These are phyloP conservation scores for Plantago major DNA, from an alignment of 257 asterid species.

Conservation along the genomic window DNA sequence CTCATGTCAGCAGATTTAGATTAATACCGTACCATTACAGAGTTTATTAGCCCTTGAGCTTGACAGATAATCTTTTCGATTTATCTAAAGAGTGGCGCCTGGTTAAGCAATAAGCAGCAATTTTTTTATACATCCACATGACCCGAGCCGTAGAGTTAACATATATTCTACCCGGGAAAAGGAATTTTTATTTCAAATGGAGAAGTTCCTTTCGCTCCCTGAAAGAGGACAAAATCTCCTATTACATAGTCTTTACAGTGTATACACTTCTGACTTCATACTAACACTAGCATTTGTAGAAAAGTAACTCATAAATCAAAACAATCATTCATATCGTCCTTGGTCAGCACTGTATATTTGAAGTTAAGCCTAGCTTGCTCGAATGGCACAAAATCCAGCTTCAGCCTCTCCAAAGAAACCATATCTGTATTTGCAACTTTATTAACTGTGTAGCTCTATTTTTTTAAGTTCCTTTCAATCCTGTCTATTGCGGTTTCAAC, in stretches of 20 bases:
- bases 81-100: too few relatives aligned
- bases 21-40: too few relatives aligned
- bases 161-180: too few relatives aligned
- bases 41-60: too few relatives aligned
- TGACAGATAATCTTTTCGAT: too few relatives aligned
- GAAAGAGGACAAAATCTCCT: not conserved
- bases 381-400: conserved; percentile 1
- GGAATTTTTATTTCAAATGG: too few relatives aligned
- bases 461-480: conserved; percentile 52
- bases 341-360: conserved; percentile 7
- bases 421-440: not conserved
- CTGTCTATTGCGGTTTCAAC: conserved; percentile 70
- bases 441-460: conserved; percentile 28
- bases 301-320: not conserved
- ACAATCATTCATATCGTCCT: conserved; percentile 13
- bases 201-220: too few relatives aligned
- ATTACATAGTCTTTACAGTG: not conserved
- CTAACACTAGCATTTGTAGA: not conserved
- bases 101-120: too few relatives aligned
- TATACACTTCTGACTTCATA: too few relatives aligned
- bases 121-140: too few relatives aligned
- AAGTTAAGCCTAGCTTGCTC: not conserved
- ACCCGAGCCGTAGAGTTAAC: too few relatives aligned
- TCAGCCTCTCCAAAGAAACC: not conserved
- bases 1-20: too few relatives aligned